Base-by-base conservation (phyloP, 441 rosid genomes). In the Adansonia gregorii region DNA sequence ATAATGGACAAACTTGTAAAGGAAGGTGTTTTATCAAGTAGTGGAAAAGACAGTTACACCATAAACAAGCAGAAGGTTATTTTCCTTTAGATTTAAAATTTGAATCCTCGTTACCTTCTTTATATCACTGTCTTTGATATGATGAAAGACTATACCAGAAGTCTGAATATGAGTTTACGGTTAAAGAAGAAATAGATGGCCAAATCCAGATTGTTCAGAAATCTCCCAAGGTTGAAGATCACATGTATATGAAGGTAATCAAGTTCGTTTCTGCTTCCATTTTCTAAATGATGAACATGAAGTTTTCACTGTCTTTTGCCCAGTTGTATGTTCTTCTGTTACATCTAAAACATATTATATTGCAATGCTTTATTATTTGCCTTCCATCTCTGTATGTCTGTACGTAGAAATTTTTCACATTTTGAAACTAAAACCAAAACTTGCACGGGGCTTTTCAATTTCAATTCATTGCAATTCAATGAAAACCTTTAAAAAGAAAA, bases 1-100 rank as follows among this genome's bases (percentile, higher is more conserved):
- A 92, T 96, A 78, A 83, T 92, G 90, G 94, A 87, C 81, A 93
- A 90, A 86, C 95, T 94, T 78, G 94, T 86, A 67, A 85, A 84
- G 79, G 96, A 87, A 81, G 94, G 97, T 54, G 45, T 87, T 77
- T 56, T 96, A 77, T 81, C 86, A 49, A 91, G 87, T 79, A 80
- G 82, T 27, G 97, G 93, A 73, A 80, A 85, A 20, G 98, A 94
- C 81, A 61, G 74, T 55, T 94, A 87, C 89, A 82, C 79, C 72
- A 87, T 78, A 76, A 88, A 78, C 84, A 94, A 83, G 81, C 83
- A 78, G 58, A 89, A 91, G 97, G 97, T 89, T 77, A 54, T 15
- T 11, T 58, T 54, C 46, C 51, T 20, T 48, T 22, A 61, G 12
- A 49, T 72, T 56, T 76, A 20, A 31, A 10, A 72, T 43, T 72